Conservation (phyloP, 2,329 filamentous ascomycete species). For the Grosmannia serpens region DNA sequence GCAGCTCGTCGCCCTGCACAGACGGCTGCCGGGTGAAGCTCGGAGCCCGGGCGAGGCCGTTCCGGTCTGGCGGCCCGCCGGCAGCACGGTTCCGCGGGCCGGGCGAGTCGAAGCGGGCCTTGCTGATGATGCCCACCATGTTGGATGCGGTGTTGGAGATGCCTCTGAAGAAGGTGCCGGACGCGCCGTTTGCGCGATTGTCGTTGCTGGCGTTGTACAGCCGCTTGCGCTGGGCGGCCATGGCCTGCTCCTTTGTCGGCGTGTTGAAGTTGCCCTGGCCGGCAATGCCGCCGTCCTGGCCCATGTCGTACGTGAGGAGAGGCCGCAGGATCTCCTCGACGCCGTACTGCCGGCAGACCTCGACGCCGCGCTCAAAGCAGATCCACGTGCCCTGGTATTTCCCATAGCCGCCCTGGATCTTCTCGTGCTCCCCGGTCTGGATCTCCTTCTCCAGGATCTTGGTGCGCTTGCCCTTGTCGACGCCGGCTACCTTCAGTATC, state of each 20-base stretch:
- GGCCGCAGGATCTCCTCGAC: constrained; percentile 68
- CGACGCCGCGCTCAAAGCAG: constrained; percentile 78
- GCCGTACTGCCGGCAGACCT: constrained; percentile 73
- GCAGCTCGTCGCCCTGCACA: constrained; percentile 58
- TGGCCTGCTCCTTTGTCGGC: constrained; percentile 95
- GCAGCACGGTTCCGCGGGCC: constrained; percentile 46
- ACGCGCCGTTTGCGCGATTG: constrained; percentile 50
- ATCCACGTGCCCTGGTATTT: constrained; percentile 99
- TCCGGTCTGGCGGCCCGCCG: constrained; percentile 17
- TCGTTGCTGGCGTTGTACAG: constrained; percentile 73
- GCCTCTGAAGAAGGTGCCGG: constrained; percentile 92
- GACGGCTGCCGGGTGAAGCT: constrained; percentile 63
- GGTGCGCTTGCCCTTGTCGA: constrained; percentile 94
- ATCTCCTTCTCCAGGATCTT: constrained; percentile 98
- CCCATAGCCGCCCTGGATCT: constrained; percentile 95
- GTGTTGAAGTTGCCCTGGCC: constrained; percentile 75
- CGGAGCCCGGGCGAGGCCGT: constrained; percentile 52
- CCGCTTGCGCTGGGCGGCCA: constrained; percentile 88
- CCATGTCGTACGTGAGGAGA: constrained; percentile 70
- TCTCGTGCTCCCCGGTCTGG: constrained; percentile 89
- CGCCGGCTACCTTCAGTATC: constrained; percentile 92
- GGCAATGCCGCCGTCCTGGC: constrained; percentile 59
- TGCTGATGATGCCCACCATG: constrained; percentile 91
- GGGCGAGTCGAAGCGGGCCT: constrained; percentile 85
- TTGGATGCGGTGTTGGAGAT: constrained; percentile 89